Evolutionary conservation across 1,284 basidiomycete genomes (phyloP).

Genomic region (Leccinum laetum): DNA sequence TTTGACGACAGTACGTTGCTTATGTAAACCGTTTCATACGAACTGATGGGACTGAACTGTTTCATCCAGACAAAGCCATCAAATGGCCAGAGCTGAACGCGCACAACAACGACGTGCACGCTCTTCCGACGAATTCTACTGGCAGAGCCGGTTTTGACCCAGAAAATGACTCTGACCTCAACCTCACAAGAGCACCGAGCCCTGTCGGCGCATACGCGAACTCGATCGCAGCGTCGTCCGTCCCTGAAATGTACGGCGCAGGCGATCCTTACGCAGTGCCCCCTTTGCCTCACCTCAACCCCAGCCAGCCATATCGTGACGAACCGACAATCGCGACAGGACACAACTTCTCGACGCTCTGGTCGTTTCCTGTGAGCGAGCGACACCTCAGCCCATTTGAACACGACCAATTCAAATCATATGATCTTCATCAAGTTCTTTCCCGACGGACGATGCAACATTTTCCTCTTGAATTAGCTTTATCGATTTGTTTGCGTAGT

Average conservation of each 20-base stretch:
- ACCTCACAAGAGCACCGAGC: conserved; percentile 51
- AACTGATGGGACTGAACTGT: conserved; percentile 9
- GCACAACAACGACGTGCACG: conserved; percentile 56
- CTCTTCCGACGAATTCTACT: conserved; percentile 63
- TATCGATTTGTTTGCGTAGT: no score
- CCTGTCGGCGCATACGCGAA: conserved; percentile 41
- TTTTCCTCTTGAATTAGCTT: no score
- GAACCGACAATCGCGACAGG: conserved; percentile 43
- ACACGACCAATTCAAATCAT: no score
- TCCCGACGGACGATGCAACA: no score
- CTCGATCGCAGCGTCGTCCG: conserved; percentile 48
- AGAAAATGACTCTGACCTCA: conserved; percentile 57
- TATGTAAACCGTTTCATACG: conserved; percentile 15
- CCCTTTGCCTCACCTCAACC: conserved; percentile 80
- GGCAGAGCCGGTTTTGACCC: conserved; percentile 61
- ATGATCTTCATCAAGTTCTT: no score
- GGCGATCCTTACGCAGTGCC: conserved; percentile 79
- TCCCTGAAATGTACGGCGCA: conserved; percentile 45
- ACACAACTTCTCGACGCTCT: no score
- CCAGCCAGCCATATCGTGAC: conserved; percentile 72
- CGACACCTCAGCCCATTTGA: no score
- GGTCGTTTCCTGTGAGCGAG: no score
- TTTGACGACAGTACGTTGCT: conserved; percentile 72
- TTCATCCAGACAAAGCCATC: conserved; percentile 67
- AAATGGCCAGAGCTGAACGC: conserved; percentile 85